Evolutionary conservation across 2,329 filamentous ascomycete species (phyloP), one percentile per base, ranked within the genome.

Genomic region (Penicillium griseofulvum): DNA sequence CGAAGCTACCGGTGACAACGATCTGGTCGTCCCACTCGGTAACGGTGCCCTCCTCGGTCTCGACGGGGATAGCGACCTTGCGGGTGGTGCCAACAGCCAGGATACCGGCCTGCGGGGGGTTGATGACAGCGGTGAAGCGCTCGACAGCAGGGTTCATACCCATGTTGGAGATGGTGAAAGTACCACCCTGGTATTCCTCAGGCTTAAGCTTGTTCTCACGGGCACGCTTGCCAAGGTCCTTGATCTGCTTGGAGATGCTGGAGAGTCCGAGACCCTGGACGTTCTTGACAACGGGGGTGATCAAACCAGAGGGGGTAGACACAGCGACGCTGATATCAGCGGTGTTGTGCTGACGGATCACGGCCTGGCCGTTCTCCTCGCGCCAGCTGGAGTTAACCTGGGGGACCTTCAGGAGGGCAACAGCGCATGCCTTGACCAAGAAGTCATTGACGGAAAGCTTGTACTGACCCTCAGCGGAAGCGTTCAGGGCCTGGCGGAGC

Each of bases 371-470:
- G 68, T 87, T 88, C 70, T 89, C 87, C 72, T 87, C 85, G 52
- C 81, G 80, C 93, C 94, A 99, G 75, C 90, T 93, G 48, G 92
- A 92, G 85, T 99, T 99, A 78, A 92, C 94, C 63, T 89, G 85
- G 56, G 94, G 94, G 46, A 97, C 92, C 84, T 96, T 97, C 80
- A 88, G 88, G 74, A 88, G 91, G 59, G 94, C 94, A 60, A 89
- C 81, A 56, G 86, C 90, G 56, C 93, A 90, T 66, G 93, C 94
- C 85, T 99, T 99, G 84, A 99, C 91, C 61, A 99, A 83, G 84
- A 99, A 96, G 79, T 99, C 94, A 79, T 99, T 99, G 79, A 99
- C 91, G n/a, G 92, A 97, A 56, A 99, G 89, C 86, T 97, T 99
- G 86, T 96, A 99, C 78, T 91, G 87, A 79, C 93, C 94, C 60